Conservation (phyloP, 768 basidiomycete species). For the Tricholomella constricta region DNA sequence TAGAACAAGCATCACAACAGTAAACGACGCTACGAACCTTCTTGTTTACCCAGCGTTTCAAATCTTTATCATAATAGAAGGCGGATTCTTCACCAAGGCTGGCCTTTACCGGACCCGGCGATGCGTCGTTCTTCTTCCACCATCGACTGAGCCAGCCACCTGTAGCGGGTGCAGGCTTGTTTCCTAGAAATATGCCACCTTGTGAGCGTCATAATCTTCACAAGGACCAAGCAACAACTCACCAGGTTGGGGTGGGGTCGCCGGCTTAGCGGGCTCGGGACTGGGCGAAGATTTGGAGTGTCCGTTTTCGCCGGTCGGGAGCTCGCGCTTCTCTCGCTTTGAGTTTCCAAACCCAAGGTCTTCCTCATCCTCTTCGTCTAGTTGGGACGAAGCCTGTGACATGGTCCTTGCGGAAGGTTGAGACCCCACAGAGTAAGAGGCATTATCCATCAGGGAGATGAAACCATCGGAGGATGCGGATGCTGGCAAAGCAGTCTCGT, state of each 20-base stretch:
- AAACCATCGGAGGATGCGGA: conserved; percentile 60
- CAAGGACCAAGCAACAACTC: conserved; percentile 5
- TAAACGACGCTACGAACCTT: conserved; percentile 53
- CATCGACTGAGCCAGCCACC: conserved; percentile 78
- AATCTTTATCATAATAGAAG: conserved; percentile 94
- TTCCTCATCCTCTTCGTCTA: conserved; percentile 70
- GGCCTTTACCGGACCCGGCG: conserved; percentile 78
- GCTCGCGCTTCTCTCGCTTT: conserved; percentile 38
- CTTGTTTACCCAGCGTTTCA: conserved; percentile 95
- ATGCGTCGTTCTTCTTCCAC: conserved; percentile 68
- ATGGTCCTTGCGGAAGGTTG: conserved; percentile 18
- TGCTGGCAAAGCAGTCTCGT: conserved; percentile 39
- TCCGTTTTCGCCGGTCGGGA: conserved; percentile 29
- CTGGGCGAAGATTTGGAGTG: conserved; percentile 15
- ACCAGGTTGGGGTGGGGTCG: conserved; percentile 30
- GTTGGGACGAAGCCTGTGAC: conserved; percentile 11
- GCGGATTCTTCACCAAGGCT: conserved; percentile 89
- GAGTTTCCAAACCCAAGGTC: conserved; percentile 91
- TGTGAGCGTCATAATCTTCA: background rate
- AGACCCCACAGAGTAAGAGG: conserved; percentile 43
- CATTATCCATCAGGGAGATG: conserved; percentile 79
- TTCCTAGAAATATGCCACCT: background rate
- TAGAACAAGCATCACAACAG: conserved; percentile 1
- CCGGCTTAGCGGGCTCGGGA: conserved; percentile 10
- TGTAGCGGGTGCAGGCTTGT: conserved; percentile 24